Base-by-base conservation (phyloP, 2,329 filamentous ascomycete genomes). In the Myrmaecium sp. region DNA sequence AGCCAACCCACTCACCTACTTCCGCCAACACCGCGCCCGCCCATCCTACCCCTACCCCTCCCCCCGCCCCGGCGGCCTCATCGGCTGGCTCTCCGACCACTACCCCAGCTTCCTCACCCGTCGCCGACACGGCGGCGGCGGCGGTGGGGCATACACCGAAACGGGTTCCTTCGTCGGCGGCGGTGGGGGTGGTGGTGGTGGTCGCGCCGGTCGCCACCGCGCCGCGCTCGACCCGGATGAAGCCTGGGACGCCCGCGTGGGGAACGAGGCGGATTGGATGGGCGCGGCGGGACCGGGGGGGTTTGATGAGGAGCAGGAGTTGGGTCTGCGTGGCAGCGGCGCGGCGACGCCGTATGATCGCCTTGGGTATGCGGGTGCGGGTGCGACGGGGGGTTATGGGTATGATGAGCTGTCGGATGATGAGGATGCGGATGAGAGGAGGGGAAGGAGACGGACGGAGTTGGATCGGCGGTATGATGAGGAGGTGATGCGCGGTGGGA, bases 171-270 rank as follows among this genome's bases (percentile, higher is more conserved):
- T 55, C 26, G 55, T 55, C 29, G 44, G 49, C 16, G 54, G 55
- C 23, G 55, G 33, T 11, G 42, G 38, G 27, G 44, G 34, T 22
- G 36, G n/a, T 59, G 62, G 29, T 52, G 66, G 28, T 69, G 69
- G 13, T 14, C 12, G 26, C 17, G 12, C 17, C 13, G 15, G 15
- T 3, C n/a, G n/a, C n/a, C 74, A 77, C 47, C 70, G 73, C 2
- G n/a, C n/a, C n/a, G 60, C 71, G 4, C 63, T 82, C 23, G 81
- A 89, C 42, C 78, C 78, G 2, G 81, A 91, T 46, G 79, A 84
- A 43, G 79, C 80, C 2, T 92, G 82, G 82, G 80, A 89, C 54
- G 55, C 78, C 35, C 62, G 78, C 32, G 79, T 91, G 4, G 78
- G 77, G 31, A 63, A 71, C 39, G 79, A 84, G 49, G 69, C 74